Percentiles rank a stretch among this genome's conserved stretches.
These are phyloP conservation scores for Malassezia equina DNA, from an alignment of 1,284 basidiomycete species.

Conservation along the genomic window DNA sequence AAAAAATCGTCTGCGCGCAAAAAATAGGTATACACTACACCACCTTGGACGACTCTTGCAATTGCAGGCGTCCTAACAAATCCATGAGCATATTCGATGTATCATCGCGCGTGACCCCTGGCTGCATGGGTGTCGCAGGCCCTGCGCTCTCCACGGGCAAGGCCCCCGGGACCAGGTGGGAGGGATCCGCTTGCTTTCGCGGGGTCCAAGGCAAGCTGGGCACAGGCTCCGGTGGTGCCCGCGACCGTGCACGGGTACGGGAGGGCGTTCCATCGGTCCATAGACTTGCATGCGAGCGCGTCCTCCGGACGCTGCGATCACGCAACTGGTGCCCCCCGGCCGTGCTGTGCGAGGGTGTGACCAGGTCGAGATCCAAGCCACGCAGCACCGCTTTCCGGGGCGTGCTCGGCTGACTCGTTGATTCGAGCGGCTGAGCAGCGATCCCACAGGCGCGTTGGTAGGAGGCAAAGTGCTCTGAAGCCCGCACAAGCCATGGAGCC, in stretches of 20 bases:
- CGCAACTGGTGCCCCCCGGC: conserved; percentile 12
- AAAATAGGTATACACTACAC: conserved; percentile 9
- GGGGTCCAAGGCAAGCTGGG: neutral
- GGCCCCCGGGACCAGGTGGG: conserved; percentile 7
- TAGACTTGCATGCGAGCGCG: conserved; percentile 7
- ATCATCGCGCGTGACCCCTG: neutral
- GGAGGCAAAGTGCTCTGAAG: conserved; percentile 27
- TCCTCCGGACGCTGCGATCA: conserved; percentile 9
- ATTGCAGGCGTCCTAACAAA: neutral
- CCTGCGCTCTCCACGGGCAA: conserved; percentile 12
- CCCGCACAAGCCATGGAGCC: conserved; percentile 23
- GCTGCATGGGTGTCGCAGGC: neutral
- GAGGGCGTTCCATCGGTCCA: conserved; percentile 6
- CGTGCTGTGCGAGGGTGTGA: conserved; percentile 4
- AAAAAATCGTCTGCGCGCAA: conserved; percentile 30
- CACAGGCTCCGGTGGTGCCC: neutral
- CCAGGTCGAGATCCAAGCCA: conserved; percentile 1
- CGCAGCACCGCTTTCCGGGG: conserved; percentile 5
- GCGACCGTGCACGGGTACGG: neutral
- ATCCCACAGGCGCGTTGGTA: conserved; percentile 28
- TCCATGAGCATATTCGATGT: neutral
- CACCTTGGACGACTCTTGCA: neutral
- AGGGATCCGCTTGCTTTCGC: neutral
- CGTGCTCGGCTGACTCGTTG: neutral
- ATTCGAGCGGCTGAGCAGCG: conserved; percentile 5